phyloP scores from a whole-genome alignment of 75 land plant genomes.

The Sequoia sempervirens region DNA sequence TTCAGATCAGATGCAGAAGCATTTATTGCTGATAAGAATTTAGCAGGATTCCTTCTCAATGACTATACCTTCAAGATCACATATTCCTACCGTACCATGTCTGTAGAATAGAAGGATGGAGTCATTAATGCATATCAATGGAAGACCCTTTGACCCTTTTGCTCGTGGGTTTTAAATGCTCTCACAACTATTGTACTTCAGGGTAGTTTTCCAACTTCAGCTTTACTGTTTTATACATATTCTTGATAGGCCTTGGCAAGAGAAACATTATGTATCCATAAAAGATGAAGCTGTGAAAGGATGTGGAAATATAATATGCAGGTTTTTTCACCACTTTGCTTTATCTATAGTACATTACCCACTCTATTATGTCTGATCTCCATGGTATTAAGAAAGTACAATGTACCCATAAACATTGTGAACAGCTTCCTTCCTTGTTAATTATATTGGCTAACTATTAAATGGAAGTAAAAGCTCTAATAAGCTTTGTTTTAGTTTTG shows the following conservation, averaged over 20 bases:
- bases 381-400: background rate
- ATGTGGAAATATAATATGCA: background rate
- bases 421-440: background rate
- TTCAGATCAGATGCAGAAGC: background rate
- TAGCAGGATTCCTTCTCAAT: background rate
- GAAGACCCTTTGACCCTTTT: background rate
- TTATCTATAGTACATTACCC: background rate
- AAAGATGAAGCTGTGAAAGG: background rate
- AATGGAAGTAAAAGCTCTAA: background rate
- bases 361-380: background rate
- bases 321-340: background rate
- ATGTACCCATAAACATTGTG: background rate
- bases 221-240: background rate
- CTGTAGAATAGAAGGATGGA: background rate
- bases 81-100: background rate
- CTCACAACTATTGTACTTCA: background rate
- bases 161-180: background rate
- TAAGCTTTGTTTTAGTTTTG: background rate
- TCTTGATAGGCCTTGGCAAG: slow-evolving; percentile 1
- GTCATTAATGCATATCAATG: background rate
- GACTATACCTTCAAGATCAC: background rate
- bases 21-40: background rate
- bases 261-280: background rate
- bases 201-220: background rate
- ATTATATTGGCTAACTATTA: background rate